These are phyloP conservation scores for Fusarium gaditjirri DNA, from an alignment of 2,329 filamentous ascomycete species.

Conservation along the genomic window DNA sequence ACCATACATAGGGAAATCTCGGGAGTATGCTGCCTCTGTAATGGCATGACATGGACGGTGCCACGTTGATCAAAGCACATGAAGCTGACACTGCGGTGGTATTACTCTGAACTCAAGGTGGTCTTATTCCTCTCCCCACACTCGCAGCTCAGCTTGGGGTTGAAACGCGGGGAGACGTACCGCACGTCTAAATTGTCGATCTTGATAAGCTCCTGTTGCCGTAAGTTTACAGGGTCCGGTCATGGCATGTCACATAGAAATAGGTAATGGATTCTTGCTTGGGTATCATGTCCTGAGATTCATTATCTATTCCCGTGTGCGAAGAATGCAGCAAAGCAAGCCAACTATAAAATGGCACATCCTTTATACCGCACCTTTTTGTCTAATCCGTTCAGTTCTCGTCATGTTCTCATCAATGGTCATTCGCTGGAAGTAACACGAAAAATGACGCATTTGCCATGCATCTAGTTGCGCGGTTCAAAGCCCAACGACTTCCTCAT, in stretches of 20 bases:
- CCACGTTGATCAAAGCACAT: conserved; percentile 23
- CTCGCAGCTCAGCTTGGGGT: conserved; percentile 16
- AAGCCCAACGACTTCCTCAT: conserved; percentile 1
- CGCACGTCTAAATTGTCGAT: neutral
- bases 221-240: neutral
- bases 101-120: conserved; percentile 18
- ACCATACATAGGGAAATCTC: conserved; percentile 1
- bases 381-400: conserved; percentile 3
- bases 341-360: neutral
- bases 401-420: neutral
- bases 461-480: neutral
- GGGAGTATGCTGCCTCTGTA: neutral
- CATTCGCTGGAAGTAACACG: conserved; percentile 3
- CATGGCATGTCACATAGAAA: neutral
- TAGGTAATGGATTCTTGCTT: neutral
- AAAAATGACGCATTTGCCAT: neutral
- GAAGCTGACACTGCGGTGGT: conserved; percentile 25
- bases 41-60: conserved; percentile 32
- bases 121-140: conserved; percentile 41
- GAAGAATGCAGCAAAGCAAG: neutral
- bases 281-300: conserved; percentile 6
- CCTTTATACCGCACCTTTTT: conserved; percentile 3
- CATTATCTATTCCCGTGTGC: neutral
- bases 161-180: conserved; percentile 9
- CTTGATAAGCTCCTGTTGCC: conserved; percentile 2